phyloP scores from a whole-genome alignment of 2,329 filamentous ascomycete species.

The Colletotrichum sp. region DNA sequence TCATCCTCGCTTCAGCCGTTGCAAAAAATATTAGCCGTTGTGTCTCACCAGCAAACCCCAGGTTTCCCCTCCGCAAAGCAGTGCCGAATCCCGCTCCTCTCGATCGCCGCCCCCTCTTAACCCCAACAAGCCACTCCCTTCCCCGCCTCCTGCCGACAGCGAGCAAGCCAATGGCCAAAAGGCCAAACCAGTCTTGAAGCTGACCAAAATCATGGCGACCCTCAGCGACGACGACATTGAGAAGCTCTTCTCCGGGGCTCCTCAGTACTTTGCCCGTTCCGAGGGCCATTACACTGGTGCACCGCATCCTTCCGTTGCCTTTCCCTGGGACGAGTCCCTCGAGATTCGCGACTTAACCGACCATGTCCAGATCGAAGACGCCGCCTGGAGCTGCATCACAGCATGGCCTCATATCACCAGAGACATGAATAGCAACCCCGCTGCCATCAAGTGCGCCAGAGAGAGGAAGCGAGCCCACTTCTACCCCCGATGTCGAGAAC shows the following conservation, averaged over 20 bases:
- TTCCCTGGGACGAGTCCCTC: slow-evolving; percentile 69
- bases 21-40: slow-evolving; percentile 7
- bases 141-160: slow-evolving; percentile 49
- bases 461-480: slow-evolving; percentile 59
- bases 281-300: slow-evolving; percentile 64
- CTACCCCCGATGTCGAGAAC: slow-evolving; percentile 62
- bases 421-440: slow-evolving; percentile 50
- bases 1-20: slow-evolving; percentile 21
- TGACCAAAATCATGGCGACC: slow-evolving; percentile 63
- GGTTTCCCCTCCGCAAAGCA: slow-evolving; percentile 21
- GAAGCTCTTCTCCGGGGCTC: slow-evolving; percentile 76
- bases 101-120: slow-evolving; percentile 40
- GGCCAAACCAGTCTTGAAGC: slow-evolving; percentile 50
- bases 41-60: slow-evolving; percentile 21
- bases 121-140: slow-evolving; percentile 62
- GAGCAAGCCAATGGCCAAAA: slow-evolving; percentile 43
- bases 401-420: slow-evolving; percentile 66
- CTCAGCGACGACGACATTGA: slow-evolving; percentile 65
- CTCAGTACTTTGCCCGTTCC: slow-evolving; percentile 69
- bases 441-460: slow-evolving; percentile 43
- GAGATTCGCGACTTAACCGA: slow-evolving; percentile 68
- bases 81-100: slow-evolving; percentile 20
- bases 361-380: slow-evolving; percentile 65
- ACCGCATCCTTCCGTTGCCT: slow-evolving; percentile 67
- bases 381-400: slow-evolving; percentile 66